Evolutionary conservation across 768 basidiomycete species (phyloP).

Genomic region (Leccinum obscurum): DNA sequence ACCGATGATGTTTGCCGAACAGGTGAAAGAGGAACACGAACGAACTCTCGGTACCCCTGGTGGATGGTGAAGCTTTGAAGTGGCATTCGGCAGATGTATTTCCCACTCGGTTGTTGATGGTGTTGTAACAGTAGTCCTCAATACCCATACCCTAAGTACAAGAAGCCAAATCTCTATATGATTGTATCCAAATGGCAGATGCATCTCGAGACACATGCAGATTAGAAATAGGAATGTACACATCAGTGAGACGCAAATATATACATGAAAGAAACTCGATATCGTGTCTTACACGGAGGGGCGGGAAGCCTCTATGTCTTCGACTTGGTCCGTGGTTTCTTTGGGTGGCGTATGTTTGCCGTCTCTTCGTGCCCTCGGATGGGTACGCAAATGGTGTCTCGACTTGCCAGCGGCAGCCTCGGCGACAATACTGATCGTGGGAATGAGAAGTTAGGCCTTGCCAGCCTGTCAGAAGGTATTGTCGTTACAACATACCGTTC

Average conservation of each 20-base stretch:
- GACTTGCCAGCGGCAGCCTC: constrained; percentile 77
- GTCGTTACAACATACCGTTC: constrained; percentile 64
- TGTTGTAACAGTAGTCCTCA: constrained; percentile 18
- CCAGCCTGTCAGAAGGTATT: neutral
- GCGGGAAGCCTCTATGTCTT: constrained; percentile 17
- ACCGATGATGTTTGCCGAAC: neutral
- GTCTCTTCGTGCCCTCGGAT: constrained; percentile 29
- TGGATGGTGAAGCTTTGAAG: neutral
- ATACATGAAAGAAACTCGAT: constrained; percentile 13
- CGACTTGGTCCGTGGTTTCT: constrained; percentile 30
- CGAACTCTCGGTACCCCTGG: constrained; percentile 9
- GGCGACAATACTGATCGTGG: constrained; percentile 68
- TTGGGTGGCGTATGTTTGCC: constrained; percentile 41
- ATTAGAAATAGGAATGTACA: constrained; percentile 22
- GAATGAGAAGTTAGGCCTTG: constrained; percentile 5
- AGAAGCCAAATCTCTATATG: constrained; percentile 8
- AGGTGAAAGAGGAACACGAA: constrained; percentile 29
- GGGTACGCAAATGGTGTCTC: constrained; percentile 47
- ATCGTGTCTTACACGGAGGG: constrained; percentile 15
- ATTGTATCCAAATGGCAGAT: constrained; percentile 18
- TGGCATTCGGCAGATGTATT: neutral
- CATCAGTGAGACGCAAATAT: constrained; percentile 18
- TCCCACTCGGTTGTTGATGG: neutral
- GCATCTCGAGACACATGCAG: constrained; percentile 14
- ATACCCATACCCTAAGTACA: constrained; percentile 13